Evolutionary conservation across 306 rosid genomes (phyloP).

Genomic region (Mimosa bimucronata): DNA sequence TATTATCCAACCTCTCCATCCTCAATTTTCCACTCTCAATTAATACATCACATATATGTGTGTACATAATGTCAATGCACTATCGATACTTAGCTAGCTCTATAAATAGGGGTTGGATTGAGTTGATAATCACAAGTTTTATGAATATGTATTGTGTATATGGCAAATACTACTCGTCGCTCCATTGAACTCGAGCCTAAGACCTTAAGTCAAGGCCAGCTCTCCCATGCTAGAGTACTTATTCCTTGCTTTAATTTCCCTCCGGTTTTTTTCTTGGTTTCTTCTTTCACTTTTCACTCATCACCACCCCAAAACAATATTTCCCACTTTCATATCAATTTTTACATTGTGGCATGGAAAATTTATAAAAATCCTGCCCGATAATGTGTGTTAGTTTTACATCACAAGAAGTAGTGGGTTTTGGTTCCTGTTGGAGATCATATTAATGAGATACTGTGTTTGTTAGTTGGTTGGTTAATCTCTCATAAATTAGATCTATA

Average conservation of each 20-base stretch:
- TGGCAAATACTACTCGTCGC: conserved; percentile 61
- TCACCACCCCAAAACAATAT: too few relatives aligned
- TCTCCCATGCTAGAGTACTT: conserved; percentile 70
- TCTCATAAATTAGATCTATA: too few relatives aligned
- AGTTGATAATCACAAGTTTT: background rate
- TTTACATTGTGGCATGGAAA: background rate
- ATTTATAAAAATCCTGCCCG: too few relatives aligned
- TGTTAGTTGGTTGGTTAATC: too few relatives aligned
- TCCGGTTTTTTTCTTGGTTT: background rate
- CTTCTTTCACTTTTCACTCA: too few relatives aligned
- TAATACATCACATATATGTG: background rate
- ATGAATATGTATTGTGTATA: conserved; percentile 16
- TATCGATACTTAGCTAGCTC: background rate
- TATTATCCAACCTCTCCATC: conserved; percentile 7
- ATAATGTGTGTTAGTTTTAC: too few relatives aligned
- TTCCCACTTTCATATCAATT: background rate
- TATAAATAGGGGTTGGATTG: background rate
- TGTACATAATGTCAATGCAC: background rate
- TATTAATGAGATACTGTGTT: too few relatives aligned
- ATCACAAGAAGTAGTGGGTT: too few relatives aligned
- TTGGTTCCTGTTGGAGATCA: too few relatives aligned
- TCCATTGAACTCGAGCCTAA: conserved; percentile 84
- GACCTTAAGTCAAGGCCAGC: conserved; percentile 65
- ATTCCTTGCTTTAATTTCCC: background rate
- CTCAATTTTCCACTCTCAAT: background rate